Evolutionary conservation across 768 basidiomycete species (phyloP), one percentile per base, ranked within the genome.

Genomic region (Austroboletus eburneus): DNA sequence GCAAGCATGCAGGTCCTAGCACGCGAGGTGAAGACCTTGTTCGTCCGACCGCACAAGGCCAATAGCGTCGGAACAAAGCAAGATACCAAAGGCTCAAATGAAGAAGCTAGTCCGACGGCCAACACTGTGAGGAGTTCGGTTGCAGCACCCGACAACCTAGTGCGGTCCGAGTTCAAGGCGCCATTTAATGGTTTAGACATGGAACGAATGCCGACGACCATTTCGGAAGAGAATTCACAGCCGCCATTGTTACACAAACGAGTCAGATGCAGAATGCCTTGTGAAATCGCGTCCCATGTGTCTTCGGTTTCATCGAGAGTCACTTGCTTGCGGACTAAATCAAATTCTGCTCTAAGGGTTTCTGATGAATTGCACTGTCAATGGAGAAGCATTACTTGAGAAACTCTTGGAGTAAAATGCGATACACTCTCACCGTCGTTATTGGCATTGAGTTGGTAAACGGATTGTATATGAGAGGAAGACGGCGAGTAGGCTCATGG

Each of bases 11-110:
- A 81, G 1, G 72, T 60, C 49, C 74, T 78, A 2, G 86, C 83
- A 25, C 88, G 83, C 35, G 72, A 75, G 54, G 81, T 67, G 57
- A 87, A 79, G 39, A 92, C 79, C 64, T 90, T 92, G 73, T 86
- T 91, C 17, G 89, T 75, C 18, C 87, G 79, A 16, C 79, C 72
- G 52, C 86, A 88, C 20, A 90, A 67, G 2, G 69, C 66, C 12
- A 93, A 69, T 17, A 93, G 69, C 7, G 80, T 67, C 0, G 89
- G 90, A 35, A 91, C 54, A 57, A 86, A 83, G 12, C 81, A 59
- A n/a, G 77, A 64, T 7, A 89, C 65, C 18, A 91, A 71, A 3
- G 80, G 75, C 33, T 86, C 86, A 57, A 91, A 91, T 8, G 72
- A 71, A 6, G 66, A 55, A 17, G 77, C 85, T 14, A 92, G 69